Conservation (phyloP, 2,329 filamentous ascomycete genomes). For the Fusarium staphyleae region DNA sequence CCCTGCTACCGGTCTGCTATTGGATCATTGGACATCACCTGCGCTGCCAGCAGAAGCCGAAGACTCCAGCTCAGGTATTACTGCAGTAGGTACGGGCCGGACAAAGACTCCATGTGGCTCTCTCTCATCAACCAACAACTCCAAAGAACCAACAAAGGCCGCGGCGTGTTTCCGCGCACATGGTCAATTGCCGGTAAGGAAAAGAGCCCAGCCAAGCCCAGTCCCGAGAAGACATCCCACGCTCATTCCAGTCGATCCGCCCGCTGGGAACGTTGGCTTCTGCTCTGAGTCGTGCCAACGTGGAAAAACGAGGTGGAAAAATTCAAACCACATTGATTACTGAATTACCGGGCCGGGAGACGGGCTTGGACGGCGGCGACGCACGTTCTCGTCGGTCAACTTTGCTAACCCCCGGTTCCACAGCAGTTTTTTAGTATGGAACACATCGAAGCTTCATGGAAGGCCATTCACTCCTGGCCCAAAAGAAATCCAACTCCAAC, state of each 20-base stretch:
- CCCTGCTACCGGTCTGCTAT: slow-evolving; percentile 16
- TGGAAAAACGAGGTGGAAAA: slow-evolving; percentile 3
- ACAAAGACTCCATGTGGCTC: not conserved
- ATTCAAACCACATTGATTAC: not conserved
- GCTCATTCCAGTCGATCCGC: slow-evolving; percentile 35
- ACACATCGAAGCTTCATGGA: slow-evolving; percentile 41
- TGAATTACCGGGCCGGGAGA: slow-evolving; percentile 5
- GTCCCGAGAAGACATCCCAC: slow-evolving; percentile 2
- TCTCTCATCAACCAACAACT: slow-evolving; percentile 1
- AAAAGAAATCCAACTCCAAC: slow-evolving; percentile 6
- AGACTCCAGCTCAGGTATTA: slow-evolving; percentile 6
- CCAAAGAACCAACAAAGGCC: no score
- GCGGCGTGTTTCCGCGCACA: no score
- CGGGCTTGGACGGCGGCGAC: slow-evolving; percentile 22
- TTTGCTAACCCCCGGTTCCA: slow-evolving; percentile 26
- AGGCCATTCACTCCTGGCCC: slow-evolving; percentile 16
- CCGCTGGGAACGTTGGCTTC: slow-evolving; percentile 24
- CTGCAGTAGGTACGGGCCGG: not conserved
- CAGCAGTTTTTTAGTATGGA: slow-evolving; percentile 32
- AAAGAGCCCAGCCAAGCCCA: slow-evolving; percentile 7
- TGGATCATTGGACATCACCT: slow-evolving; percentile 28
- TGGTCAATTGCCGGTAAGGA: no score
- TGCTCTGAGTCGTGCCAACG: slow-evolving; percentile 12
- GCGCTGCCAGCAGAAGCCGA: slow-evolving; percentile 17
- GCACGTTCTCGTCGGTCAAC: slow-evolving; percentile 27